Evolutionary conservation across 148 eudicot genomes (phyloP), one percentile per base, ranked within the genome.

Genomic region (Vaccinium vitisidaea): DNA sequence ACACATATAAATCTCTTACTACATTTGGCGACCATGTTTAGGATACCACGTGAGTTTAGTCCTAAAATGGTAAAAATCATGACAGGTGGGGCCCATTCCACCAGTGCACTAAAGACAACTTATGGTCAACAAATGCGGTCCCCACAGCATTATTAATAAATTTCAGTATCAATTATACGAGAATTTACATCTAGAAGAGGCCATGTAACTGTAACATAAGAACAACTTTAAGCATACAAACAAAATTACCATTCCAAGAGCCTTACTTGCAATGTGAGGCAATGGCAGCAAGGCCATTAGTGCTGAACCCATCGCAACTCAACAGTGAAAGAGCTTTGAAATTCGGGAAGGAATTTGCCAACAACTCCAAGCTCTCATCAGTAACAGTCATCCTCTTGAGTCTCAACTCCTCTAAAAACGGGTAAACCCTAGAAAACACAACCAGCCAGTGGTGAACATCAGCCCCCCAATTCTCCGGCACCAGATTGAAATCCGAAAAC

Each of bases 391-490:
- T 95, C 53, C 98, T 95, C 85, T 95, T 95, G 73, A 95, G 89
- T 89, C 94, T 92, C 84, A 95, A 84, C 85, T 95, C 98, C 90
- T 95, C 98, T 61, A 95, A 84, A 86, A 90, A 94, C 1, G 97
- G 97, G 83, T 92, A 95, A 59, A 83, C 89, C 67, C 63, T 76
- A 46, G 89, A 89, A 84, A 92, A 94, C 70, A 93, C 89, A 63
- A 61, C 83, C 18, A 94, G 85, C 98, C 98, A 94, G 11, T 93
- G 84, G 46, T 91, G 91, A 86, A 94, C 84, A 88, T 92, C 90
- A 79, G 94, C 98, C 6, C 98, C 98, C 98, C 98, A 95, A 85
- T 91, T 88, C 3, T 86, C 88, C 32, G 98, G 98, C 21, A 95
- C 93, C 87, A 95, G 71, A 87, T 93, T 91, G 81, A 95, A 95